Base-by-base conservation (phyloP, 2,329 filamentous ascomycete genomes). In the Hypoxylon sp. region DNA sequence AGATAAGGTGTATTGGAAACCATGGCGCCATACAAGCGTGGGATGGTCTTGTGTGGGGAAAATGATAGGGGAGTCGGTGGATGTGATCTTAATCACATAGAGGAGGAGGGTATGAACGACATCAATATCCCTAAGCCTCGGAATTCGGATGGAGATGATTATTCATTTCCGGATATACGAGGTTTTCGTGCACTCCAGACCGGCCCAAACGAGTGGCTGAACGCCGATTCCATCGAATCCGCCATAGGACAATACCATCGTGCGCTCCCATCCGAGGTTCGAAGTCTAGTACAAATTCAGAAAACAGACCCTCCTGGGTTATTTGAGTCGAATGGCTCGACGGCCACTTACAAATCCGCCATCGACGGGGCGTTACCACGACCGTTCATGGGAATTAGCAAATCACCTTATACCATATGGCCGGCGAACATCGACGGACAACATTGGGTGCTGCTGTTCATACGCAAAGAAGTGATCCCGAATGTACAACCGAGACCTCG, bases 391-490 rank as follows among this genome's bases (percentile, higher is more conserved):
- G 1, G 2, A 6, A 54, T 73, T 17, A 60, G 19, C 19, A 4
- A 1, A 13, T 70, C 47, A 3, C 64, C 68, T 56, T 73, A 62
- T n/a, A 68, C 56, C 19, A 19, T 74, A 4, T 66, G 67, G 59
- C 69, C 70, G 19, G 34, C 72, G 17, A 65, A 63, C 26, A 26
- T 30, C 1, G 17, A 64, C 11, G 17, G 30, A 6, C 51, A 28
- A 13, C 72, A 74, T 37, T 74, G 72, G 72, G 57, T 62, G 8
- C 30, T 69, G 4, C 52, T 62, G 1, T 30, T 74, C 10, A 28
- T 74, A 2, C 69, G 53, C 20, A 73, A 72, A 34, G 17, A 52
- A 37, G 7, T 26, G 4, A 1, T 22, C 39, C 0, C n/a, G 17
- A 6, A 6, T 4, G 17, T 3, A 2, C 8, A n/a, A n/a, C 8